Evolutionary conservation across 345 rosid genomes (phyloP).

Genomic region (rapeseed (Brassica napus)): DNA sequence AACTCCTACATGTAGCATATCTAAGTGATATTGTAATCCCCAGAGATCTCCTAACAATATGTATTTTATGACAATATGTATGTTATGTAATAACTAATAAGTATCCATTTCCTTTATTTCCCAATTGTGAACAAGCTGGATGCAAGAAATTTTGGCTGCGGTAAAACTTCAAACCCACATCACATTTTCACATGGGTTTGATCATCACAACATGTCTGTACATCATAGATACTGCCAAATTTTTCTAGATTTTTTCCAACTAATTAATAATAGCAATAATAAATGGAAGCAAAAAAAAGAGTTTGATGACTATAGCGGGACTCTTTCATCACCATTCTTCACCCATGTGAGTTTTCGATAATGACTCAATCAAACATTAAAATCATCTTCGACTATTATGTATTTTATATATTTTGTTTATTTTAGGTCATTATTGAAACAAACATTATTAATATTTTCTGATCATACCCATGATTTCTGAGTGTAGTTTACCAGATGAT

Average conservation of each 20-base stretch:
- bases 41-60: background rate
- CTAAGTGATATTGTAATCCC: background rate
- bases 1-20: background rate
- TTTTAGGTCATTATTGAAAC: constrained; percentile 21
- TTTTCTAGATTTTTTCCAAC: constrained; percentile 41
- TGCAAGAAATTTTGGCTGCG: constrained; percentile 38
- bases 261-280: constrained; percentile 34
- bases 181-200: constrained; percentile 51
- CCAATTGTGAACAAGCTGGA: constrained; percentile 35
- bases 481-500: constrained; percentile 17
- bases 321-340: constrained; percentile 58
- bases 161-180: constrained; percentile 39
- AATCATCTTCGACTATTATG: constrained; percentile 19
- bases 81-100: background rate
- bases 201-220: constrained; percentile 43
- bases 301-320: constrained; percentile 43
- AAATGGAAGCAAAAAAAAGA: constrained; percentile 6
- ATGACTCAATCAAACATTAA: constrained; percentile 40
- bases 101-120: background rate
- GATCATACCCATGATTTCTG: constrained; percentile 25
- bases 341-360: constrained; percentile 56
- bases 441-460: constrained; percentile 17
- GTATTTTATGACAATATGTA: background rate
- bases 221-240: constrained; percentile 42
- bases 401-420: background rate